phyloP scores from a whole-genome alignment of 352 stramenopile species.

The Halophytophthora polymorphica region DNA sequence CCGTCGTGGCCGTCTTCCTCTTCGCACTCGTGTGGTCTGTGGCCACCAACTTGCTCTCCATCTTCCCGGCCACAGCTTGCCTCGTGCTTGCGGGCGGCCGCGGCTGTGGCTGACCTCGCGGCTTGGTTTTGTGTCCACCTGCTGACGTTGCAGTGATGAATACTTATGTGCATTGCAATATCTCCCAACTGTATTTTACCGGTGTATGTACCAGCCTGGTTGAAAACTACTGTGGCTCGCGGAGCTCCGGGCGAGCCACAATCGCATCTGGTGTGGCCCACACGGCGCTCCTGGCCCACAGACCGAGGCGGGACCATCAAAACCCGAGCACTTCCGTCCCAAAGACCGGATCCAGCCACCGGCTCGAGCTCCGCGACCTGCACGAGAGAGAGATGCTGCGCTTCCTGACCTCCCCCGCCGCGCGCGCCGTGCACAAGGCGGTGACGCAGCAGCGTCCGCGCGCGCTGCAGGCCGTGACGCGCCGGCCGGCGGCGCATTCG shows the following conservation, averaged over 20 bases:
- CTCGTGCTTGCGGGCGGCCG: constrained; percentile 49
- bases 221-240: too few relatives aligned
- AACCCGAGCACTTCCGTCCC: constrained; percentile 6
- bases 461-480: constrained; percentile 19
- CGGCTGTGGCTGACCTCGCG: constrained; percentile 49
- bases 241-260: neutral
- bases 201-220: too few relatives aligned
- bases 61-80: constrained; percentile 57
- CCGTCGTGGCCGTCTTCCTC: constrained; percentile 28
- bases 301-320: neutral
- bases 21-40: constrained; percentile 62
- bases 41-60: constrained; percentile 48
- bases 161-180: constrained; percentile 11
- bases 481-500: constrained; percentile 11
- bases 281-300: neutral
- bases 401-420: constrained; percentile 16
- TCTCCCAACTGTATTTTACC: too few relatives aligned
- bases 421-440: constrained; percentile 25
- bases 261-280: neutral
- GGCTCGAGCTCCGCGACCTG: too few relatives aligned
- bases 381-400: constrained; percentile 33
- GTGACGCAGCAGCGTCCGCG: constrained; percentile 18
- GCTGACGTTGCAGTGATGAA: constrained; percentile 16
- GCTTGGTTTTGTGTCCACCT: too few relatives aligned
- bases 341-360: too few relatives aligned